Conservation (phyloP, 306 rosid genomes). For the Mimosa pudica region DNA sequence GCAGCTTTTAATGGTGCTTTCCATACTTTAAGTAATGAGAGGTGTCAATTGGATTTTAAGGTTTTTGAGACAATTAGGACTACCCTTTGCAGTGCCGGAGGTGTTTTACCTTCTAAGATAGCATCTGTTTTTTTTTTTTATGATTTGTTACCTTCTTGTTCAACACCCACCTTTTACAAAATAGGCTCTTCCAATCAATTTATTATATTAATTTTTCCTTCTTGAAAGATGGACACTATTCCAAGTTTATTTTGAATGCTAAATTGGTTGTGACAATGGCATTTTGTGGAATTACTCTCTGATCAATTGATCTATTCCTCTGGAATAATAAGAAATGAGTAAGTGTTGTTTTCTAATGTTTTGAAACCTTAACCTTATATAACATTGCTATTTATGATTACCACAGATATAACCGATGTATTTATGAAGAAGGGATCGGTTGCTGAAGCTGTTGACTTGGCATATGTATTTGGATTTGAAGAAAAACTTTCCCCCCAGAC, state of each 20-base stretch:
- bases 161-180: background rate
- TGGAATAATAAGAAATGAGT: slow-evolving; percentile 21
- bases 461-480: slow-evolving; percentile 61
- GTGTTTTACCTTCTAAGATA: background rate
- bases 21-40: slow-evolving; percentile 19
- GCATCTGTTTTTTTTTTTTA: background rate
- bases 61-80: background rate
- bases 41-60: background rate
- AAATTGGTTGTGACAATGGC: background rate
- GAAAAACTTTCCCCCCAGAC: slow-evolving; percentile 48
- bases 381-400: slow-evolving; percentile 25
- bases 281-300: background rate
- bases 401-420: slow-evolving; percentile 51
- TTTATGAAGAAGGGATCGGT: slow-evolving; percentile 43
- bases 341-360: slow-evolving; percentile 24
- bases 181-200: background rate
- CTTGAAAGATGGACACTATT: background rate
- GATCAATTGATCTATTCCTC: background rate
- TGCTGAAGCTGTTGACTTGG: slow-evolving; percentile 59
- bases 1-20: no score
- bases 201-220: slow-evolving; percentile 9
- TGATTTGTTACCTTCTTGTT: background rate
- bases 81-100: background rate
- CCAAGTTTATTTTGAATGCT: slow-evolving; percentile 19
- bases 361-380: slow-evolving; percentile 6